These are phyloP conservation scores for Evernia prunastri DNA, from an alignment of 495 filamentous ascomycete genomes.

Conservation along the genomic window DNA sequence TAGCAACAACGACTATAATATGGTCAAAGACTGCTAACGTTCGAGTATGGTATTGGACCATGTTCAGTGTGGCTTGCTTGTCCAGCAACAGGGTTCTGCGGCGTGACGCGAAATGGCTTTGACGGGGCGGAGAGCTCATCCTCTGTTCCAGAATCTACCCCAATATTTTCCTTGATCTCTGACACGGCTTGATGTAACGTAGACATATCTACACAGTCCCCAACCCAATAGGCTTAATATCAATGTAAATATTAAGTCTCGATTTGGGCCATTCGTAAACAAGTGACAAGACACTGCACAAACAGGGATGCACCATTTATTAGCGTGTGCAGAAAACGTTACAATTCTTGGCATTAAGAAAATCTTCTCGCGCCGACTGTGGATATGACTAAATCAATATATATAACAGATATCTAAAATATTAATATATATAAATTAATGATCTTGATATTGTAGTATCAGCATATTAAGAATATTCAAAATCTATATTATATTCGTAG, in stretches of 20 bases:
- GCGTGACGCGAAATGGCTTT: constrained; percentile 26
- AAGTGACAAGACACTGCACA: too few species aligned
- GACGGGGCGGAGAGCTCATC: constrained; percentile 19
- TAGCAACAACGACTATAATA: neutral
- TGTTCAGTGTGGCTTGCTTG: constrained; percentile 17
- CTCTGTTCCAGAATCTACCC: constrained; percentile 4
- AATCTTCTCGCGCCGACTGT: too few species aligned
- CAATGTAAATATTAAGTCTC: neutral
- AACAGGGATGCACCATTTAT: too few species aligned
- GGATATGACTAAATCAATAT: too few species aligned
- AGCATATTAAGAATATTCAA: too few species aligned
- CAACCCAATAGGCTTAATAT: neutral
- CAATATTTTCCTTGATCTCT: constrained; percentile 3
- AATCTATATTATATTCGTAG: too few species aligned
- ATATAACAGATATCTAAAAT: too few species aligned
- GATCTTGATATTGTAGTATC: too few species aligned
- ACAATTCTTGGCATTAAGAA: too few species aligned
- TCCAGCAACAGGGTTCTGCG: constrained; percentile 31
- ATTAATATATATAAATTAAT: too few species aligned
- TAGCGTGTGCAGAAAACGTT: too few species aligned
- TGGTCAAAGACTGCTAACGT: constrained; percentile 23
- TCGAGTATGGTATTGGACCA: constrained; percentile 31
- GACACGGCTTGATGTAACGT: neutral
- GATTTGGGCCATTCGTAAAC: constrained; percentile 4
- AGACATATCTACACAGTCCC: neutral